phyloP scores from a whole-genome alignment of 2,329 filamentous ascomycete genomes.

The Scleromitrula shiraiana region DNA sequence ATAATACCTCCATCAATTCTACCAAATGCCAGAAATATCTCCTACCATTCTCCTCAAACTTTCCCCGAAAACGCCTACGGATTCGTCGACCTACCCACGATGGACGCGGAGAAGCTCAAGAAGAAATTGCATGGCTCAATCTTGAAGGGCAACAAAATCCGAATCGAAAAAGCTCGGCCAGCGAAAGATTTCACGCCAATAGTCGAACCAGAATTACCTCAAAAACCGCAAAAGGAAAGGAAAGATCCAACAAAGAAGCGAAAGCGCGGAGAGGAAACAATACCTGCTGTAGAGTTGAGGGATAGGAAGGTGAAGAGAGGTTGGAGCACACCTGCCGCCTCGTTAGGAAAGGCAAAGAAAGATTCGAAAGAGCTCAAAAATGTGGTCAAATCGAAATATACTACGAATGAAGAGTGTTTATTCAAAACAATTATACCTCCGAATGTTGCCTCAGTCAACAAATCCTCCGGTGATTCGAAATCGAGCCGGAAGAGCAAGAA shows the following conservation, averaged over 20 bases:
- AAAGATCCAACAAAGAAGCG: conserved; percentile 39
- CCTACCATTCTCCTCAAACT: conserved; percentile 78
- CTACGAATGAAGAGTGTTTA: conserved; percentile 70
- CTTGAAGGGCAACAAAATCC: conserved; percentile 77
- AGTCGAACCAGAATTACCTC: conserved; percentile 30
- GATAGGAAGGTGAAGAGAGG: conserved; percentile 34
- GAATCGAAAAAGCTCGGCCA: conserved; percentile 71
- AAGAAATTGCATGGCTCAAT: conserved; percentile 85
- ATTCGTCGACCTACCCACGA: conserved; percentile 72
- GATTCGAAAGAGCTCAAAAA: conserved; percentile 50
- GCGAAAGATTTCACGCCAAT: conserved; percentile 35
- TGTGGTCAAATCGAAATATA: conserved; percentile 66
- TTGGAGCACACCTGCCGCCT: conserved; percentile 44
- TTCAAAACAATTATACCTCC: conserved; percentile 76
- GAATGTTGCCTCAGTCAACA: conserved; percentile 33
- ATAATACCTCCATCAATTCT: conserved; percentile 63
- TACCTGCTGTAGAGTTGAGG: conserved; percentile 65
- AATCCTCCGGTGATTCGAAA: conserved; percentile 32
- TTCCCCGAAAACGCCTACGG: conserved; percentile 90
- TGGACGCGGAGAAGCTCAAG: conserved; percentile 83
- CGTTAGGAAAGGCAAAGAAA: conserved; percentile 40
- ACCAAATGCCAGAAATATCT: conserved; percentile 65
- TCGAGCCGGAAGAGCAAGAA: conserved; percentile 51
- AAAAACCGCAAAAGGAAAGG: conserved; percentile 35
- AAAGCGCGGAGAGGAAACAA: conserved; percentile 39